Conservation (phyloP, 495 filamentous ascomycete genomes). For the Cercophora sp. region DNA sequence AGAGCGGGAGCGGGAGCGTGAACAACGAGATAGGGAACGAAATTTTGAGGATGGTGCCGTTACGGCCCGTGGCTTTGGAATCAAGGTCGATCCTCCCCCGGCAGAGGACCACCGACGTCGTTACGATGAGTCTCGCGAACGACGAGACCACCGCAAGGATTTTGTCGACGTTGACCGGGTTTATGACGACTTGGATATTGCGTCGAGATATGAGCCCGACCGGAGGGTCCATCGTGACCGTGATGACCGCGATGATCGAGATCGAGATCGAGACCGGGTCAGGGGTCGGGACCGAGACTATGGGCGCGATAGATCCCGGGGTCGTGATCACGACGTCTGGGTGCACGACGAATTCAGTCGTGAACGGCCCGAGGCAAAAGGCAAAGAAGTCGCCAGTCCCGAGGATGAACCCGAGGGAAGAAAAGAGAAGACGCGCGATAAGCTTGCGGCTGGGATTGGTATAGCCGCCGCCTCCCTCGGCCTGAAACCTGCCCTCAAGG, state of each 20-base stretch:
- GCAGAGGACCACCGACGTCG: slow-evolving; percentile 26
- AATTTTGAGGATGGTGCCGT: slow-evolving; percentile 39
- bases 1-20: slow-evolving; percentile 7
- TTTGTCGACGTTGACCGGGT: slow-evolving; percentile 30
- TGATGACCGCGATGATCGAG: slow-evolving; percentile 3
- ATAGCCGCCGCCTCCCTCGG: slow-evolving; percentile 37
- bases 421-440: slow-evolving; percentile 31
- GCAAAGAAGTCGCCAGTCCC: slow-evolving; percentile 15
- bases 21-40: slow-evolving; percentile 5
- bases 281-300: slow-evolving; percentile 23
- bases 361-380: slow-evolving; percentile 19
- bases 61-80: slow-evolving; percentile 40
- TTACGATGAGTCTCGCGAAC: slow-evolving; percentile 35
- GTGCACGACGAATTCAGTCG: slow-evolving; percentile 21
- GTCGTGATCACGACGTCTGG: neutral
- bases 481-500: slow-evolving; percentile 29
- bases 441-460: slow-evolving; percentile 31
- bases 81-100: slow-evolving; percentile 35
- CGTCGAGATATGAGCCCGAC: slow-evolving; percentile 21
- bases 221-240: slow-evolving; percentile 16
- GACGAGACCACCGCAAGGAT: slow-evolving; percentile 21
- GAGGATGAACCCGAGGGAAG: slow-evolving; percentile 30
- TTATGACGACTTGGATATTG: slow-evolving; percentile 32
- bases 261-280: slow-evolving; percentile 13
- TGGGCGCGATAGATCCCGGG: slow-evolving; percentile 4